Percentiles rank a stretch among this genome's conserved stretches.
Evolutionary conservation across 1,284 basidiomycete genomes (phyloP).

Genomic region (Sporisorium graminicola): DNA sequence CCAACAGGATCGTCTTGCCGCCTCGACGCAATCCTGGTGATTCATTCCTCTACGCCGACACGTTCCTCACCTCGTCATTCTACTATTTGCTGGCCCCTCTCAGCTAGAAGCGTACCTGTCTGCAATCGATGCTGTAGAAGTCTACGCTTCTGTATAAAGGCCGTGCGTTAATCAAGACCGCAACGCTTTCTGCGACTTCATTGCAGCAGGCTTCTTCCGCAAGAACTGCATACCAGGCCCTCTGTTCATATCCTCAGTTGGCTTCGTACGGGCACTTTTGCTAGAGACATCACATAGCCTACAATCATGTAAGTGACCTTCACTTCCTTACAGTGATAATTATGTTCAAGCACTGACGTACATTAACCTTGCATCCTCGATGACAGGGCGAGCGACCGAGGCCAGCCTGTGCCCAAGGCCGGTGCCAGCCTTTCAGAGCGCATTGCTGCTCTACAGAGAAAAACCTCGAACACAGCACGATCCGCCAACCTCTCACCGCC

Average conservation of each 20-base stretch:
- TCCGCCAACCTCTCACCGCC: slow-evolving; percentile 40
- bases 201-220: background rate
- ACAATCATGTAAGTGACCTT: slow-evolving; percentile 30
- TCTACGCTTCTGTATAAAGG: background rate
- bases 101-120: background rate
- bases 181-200: background rate
- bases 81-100: background rate
- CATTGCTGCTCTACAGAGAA: slow-evolving; percentile 62
- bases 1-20: background rate
- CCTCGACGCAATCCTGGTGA: background rate
- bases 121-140: background rate
- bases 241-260: background rate
- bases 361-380: background rate
- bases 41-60: slow-evolving; percentile 1
- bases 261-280: background rate
- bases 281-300: background rate
- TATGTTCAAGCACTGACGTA: background rate
- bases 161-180: background rate
- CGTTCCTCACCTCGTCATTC: background rate
- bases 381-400: slow-evolving; percentile 33
- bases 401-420: slow-evolving; percentile 41
- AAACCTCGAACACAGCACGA: slow-evolving; percentile 44
- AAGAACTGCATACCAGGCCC: background rate
- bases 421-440: slow-evolving; percentile 58
- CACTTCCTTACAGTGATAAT: too few species aligned